phyloP scores from a whole-genome alignment of 2,329 filamentous ascomycete species.

The Pseudopyrenochaeta lycopersici region DNA sequence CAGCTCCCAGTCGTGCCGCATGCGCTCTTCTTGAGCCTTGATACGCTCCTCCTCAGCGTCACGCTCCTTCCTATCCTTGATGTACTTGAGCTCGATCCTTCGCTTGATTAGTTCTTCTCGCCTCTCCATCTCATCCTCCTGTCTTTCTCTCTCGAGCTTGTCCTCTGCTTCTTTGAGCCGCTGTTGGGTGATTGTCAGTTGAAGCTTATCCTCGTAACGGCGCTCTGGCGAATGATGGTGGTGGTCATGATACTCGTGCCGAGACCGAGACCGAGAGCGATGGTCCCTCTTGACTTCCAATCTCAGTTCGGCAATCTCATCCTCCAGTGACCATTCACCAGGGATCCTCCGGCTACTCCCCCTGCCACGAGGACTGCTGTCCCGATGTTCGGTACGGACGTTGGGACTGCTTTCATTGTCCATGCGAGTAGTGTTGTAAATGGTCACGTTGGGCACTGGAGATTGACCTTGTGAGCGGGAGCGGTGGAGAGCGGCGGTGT shows the following conservation, averaged over 20 bases:
- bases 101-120: constrained; percentile 50
- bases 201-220: constrained; percentile 38
- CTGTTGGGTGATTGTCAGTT: constrained; percentile 46
- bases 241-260: constrained; percentile 31
- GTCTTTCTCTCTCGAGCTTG: constrained; percentile 44
- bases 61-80: constrained; percentile 45
- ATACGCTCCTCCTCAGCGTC: constrained; percentile 39
- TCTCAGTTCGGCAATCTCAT: constrained; percentile 45
- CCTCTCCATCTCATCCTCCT: constrained; percentile 42
- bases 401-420: constrained; percentile 47
- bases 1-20: constrained; percentile 44
- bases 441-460: constrained; percentile 56
- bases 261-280: constrained; percentile 36
- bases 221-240: constrained; percentile 35
- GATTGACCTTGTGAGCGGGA: constrained; percentile 55
- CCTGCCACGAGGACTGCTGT: constrained; percentile 40
- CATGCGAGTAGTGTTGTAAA: constrained; percentile 56
- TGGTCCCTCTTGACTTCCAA: constrained; percentile 34
- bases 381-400: constrained; percentile 44
- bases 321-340: constrained; percentile 46
- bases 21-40: constrained; percentile 37
- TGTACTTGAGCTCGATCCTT: constrained; percentile 46
- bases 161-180: constrained; percentile 49
- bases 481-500: constrained; percentile 50
- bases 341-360: constrained; percentile 35